A percentile compares a stretch with the other conserved stretches of the same genome.
Conservation (phyloP, 306 rosid species). For the Erythrophleum fordii region DNA sequence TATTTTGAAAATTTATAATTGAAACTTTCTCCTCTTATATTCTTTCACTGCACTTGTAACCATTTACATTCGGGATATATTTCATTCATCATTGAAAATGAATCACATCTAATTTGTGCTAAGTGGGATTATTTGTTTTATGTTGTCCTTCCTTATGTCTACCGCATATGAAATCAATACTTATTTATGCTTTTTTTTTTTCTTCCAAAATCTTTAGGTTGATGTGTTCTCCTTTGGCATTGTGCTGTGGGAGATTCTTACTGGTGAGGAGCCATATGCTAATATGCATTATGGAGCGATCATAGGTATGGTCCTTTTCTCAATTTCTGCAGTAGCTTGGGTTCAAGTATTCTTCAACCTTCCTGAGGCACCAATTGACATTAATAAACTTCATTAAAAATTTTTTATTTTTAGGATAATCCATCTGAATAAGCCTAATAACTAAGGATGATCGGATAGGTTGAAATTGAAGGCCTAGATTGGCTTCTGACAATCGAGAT, state of each 20-base stretch:
- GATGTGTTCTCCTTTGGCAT: conserved; percentile 95
- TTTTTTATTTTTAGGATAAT: neutral
- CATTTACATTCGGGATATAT: neutral
- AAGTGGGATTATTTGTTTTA: neutral
- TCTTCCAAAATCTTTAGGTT: conserved; percentile 64
- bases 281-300: conserved; percentile 98
- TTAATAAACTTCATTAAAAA: neutral
- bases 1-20: no score
- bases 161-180: neutral
- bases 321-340: neutral
- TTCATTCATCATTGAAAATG: neutral
- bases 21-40: neutral
- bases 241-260: conserved; percentile 94
- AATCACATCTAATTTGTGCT: neutral
- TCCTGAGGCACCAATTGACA: neutral
- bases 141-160: neutral
- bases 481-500: neutral
- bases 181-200: conserved; percentile 30
- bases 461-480: neutral
- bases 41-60: neutral
- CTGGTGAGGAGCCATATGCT: conserved; percentile 97
- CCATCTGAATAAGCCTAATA: neutral
- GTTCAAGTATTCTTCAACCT: neutral
- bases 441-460: neutral
- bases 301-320: conserved; percentile 59